Base-by-base conservation (phyloP, 2,329 filamentous ascomycete genomes). In the Raffaelea arxii region DNA sequence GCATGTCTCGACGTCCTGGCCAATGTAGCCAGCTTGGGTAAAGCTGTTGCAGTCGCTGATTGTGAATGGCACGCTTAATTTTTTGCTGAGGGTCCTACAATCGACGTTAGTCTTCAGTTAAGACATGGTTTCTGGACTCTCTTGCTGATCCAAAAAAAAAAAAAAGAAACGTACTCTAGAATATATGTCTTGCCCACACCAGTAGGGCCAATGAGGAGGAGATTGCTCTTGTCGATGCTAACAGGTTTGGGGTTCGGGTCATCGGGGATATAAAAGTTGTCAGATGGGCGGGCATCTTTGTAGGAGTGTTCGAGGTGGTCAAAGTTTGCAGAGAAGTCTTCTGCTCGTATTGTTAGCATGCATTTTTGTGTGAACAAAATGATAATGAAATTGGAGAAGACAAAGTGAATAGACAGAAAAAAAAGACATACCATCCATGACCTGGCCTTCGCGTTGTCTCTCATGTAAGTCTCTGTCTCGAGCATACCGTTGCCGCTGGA, bases 151-250 rank as follows among this genome's bases (percentile, higher is more conserved):
- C n/a, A n/a, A n/a, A n/a, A n/a, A n/a, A n/a, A 39, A n/a, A 24
- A 14, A 23, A 3, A 7, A 5, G 23, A 6, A 4, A 14, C 46
- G 3, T n/a, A 80, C 78, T 82, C 78, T 41, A 89, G 77, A 67
- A 98, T 97, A 51, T 97, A 81, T 0, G 92, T 98, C 68, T 98
- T 98, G 14, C 92, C 92, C 6, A 96, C 90, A 3, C 92, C 92
- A 0, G 90, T 95, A 1, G 92, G 92, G 0, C 92, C 92, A 23
- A 97, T 76, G 44, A 97, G 70, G 37, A 98, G 70, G 36, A 98
- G 75, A 60, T 98, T 98, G 56, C 90, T 95, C 68, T 98, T 98
- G 63, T 96, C 90, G 51, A 98, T 83, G 55, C 85, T 87, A 56
- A 94, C 69, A 23, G 68, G 68, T 11, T 69, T 63, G 2, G 68